phyloP scores from a whole-genome alignment of 805 yeast species.

The Barnettozyma vustinii region DNA sequence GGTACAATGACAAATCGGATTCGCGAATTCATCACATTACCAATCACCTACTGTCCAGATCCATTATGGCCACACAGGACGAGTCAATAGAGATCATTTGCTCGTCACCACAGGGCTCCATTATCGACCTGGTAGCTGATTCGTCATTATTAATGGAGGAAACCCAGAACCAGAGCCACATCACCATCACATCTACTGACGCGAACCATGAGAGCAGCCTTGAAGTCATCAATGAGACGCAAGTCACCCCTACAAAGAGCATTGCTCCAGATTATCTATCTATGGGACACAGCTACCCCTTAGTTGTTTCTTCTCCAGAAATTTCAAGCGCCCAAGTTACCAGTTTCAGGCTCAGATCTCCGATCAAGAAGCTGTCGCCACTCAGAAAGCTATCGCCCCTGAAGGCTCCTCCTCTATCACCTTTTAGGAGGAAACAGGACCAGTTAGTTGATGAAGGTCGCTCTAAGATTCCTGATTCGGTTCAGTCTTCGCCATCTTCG shows the following conservation, averaged over 20 bases:
- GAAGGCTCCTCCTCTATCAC: slow-evolving; percentile 4
- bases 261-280: not conserved
- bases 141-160: slow-evolving; percentile 7
- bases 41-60: not conserved
- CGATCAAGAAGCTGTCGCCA: slow-evolving; percentile 16
- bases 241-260: not conserved
- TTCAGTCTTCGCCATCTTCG: slow-evolving; percentile 10
- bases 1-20: no score
- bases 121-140: slow-evolving; percentile 13
- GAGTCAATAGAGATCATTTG: slow-evolving; percentile 4
- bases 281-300: not conserved
- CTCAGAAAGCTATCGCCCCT: slow-evolving; percentile 15
- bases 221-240: not conserved
- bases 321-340: slow-evolving; percentile 22
- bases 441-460: slow-evolving; percentile 14
- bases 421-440: slow-evolving; percentile 1
- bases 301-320: slow-evolving; percentile 4
- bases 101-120: slow-evolving; percentile 19
- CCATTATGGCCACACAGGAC: not conserved
- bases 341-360: slow-evolving; percentile 23
- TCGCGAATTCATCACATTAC: not conserved
- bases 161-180: slow-evolving; percentile 7
- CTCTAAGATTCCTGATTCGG: slow-evolving; percentile 16
- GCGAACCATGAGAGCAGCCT: slow-evolving; percentile 1
- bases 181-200: slow-evolving; percentile 1